These are phyloP conservation scores for Fusarium redolens DNA, from an alignment of 2,329 filamentous ascomycete genomes.

Conservation along the genomic window DNA sequence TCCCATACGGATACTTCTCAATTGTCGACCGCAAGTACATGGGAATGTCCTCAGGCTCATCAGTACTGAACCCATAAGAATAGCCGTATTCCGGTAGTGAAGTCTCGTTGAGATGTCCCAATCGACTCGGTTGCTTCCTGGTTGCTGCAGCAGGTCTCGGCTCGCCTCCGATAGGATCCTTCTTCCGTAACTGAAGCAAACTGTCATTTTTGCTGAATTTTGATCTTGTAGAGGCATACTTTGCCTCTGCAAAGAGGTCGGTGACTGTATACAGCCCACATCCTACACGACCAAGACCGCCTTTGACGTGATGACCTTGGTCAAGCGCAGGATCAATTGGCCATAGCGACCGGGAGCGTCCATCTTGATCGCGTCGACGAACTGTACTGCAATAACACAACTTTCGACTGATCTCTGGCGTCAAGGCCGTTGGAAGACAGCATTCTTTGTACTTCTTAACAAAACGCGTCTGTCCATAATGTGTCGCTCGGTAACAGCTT, in stretches of 20 bases:
- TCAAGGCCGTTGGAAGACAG: constrained; percentile 43
- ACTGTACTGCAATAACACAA: constrained; percentile 44
- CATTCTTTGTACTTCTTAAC: constrained; percentile 51
- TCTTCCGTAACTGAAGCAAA: constrained; percentile 14
- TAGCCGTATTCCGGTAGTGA: constrained; percentile 34
- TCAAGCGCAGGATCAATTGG: constrained; percentile 23
- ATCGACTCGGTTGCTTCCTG: background rate
- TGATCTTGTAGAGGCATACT: constrained; percentile 33
- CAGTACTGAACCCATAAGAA: constrained; percentile 28
- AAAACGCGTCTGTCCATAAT: constrained; percentile 45
- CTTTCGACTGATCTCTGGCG: constrained; percentile 35
- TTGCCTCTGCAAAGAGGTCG: constrained; percentile 40
- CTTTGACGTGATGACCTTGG: constrained; percentile 18
- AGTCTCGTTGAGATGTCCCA: constrained; percentile 17
- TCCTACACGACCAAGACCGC: background rate
- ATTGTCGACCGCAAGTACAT: constrained; percentile 42
- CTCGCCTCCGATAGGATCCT: background rate
- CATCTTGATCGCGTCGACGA: constrained; percentile 29
- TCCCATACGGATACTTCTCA: constrained; percentile 48
- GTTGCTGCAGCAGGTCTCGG: background rate
- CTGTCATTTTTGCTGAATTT: constrained; percentile 12
- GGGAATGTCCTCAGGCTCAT: constrained; percentile 41
- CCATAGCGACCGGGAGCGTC: constrained; percentile 29
- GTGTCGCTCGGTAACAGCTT: constrained; percentile 47
- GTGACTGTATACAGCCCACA: constrained; percentile 18